Percentiles rank a stretch among this genome's conserved stretches.
Evolutionary conservation across 305 asterid species (phyloP).

Genomic region (Rubia balearica): DNA sequence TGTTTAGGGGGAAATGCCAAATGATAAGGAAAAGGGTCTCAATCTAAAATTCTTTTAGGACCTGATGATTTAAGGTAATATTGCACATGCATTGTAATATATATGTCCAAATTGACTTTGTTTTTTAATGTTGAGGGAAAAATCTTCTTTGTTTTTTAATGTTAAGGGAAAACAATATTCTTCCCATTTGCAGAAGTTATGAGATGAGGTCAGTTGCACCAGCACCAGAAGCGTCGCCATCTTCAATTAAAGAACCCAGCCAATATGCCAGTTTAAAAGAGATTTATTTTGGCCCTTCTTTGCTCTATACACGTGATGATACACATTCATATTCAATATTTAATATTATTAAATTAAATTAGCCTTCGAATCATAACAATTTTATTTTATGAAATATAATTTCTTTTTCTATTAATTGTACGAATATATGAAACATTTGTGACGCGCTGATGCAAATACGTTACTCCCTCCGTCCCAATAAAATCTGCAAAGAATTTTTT

Average conservation of each 20-base stretch:
- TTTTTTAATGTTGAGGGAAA: too few relatives aligned
- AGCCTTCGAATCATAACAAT: too few relatives aligned
- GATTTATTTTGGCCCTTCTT: constrained; percentile 14
- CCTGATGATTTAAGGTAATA: constrained; percentile 7
- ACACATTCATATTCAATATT: too few relatives aligned
- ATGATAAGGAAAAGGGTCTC: not conserved
- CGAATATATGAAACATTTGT: not conserved
- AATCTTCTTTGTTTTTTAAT: not conserved
- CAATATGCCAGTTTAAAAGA: not conserved
- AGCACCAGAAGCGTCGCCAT: constrained; percentile 28
- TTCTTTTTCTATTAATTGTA: too few relatives aligned
- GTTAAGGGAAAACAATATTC: not conserved
- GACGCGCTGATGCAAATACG: too few relatives aligned
- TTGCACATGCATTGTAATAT: not conserved
- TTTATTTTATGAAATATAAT: too few relatives aligned
- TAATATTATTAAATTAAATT: too few relatives aligned
- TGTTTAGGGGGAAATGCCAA: constrained; percentile 4
- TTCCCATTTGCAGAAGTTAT: constrained; percentile 19
- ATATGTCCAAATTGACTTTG: constrained; percentile 6
- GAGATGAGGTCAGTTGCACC: constrained; percentile 20
- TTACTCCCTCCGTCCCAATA: too few relatives aligned
- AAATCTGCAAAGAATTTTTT: too few relatives aligned
- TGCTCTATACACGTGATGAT: not conserved
- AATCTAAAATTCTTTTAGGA: constrained; percentile 12
- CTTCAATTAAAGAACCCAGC: constrained; percentile 26